Evolutionary conservation across 352 stramenopile genomes (phyloP).

Genomic region (Phytopythium vexans): DNA sequence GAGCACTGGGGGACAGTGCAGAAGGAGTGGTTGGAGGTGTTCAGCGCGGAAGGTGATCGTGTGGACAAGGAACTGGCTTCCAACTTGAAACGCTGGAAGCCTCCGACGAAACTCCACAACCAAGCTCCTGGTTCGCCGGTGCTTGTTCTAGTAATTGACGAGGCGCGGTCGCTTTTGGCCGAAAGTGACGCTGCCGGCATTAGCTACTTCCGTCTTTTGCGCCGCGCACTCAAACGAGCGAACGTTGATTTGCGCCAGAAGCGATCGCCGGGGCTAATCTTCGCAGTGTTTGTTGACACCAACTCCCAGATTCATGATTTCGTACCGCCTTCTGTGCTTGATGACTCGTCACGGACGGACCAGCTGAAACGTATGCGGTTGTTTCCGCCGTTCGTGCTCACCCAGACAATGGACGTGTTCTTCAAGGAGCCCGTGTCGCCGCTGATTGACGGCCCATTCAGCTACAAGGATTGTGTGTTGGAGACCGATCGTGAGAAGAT

Average conservation of each 20-base stretch:
- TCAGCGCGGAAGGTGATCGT: neutral
- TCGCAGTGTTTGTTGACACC: constrained; percentile 3
- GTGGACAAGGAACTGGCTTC: too few species aligned
- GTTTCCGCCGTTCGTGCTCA: constrained; percentile 7
- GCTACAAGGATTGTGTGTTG: neutral
- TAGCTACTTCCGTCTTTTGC: neutral
- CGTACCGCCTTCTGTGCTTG: neutral
- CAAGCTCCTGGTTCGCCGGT: neutral
- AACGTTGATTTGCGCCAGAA: neutral
- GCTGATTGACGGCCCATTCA: neutral
- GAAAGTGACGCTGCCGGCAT: neutral
- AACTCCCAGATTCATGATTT: constrained; percentile 2
- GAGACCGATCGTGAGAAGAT: neutral
- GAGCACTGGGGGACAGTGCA: neutral
- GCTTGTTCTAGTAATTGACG: neutral
- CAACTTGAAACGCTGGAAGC: too few species aligned
- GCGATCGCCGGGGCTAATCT: neutral
- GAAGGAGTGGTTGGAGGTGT: neutral
- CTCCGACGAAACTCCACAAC: neutral
- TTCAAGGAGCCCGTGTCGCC: neutral
- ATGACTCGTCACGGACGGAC: neutral
- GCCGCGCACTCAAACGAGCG: neutral
- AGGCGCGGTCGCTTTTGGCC: neutral
- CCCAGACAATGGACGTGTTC: constrained; percentile 5
- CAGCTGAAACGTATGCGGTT: neutral